Evolutionary conservation across 768 basidiomycete species (phyloP).

Genomic region (Kwoniella heveanensis): DNA sequence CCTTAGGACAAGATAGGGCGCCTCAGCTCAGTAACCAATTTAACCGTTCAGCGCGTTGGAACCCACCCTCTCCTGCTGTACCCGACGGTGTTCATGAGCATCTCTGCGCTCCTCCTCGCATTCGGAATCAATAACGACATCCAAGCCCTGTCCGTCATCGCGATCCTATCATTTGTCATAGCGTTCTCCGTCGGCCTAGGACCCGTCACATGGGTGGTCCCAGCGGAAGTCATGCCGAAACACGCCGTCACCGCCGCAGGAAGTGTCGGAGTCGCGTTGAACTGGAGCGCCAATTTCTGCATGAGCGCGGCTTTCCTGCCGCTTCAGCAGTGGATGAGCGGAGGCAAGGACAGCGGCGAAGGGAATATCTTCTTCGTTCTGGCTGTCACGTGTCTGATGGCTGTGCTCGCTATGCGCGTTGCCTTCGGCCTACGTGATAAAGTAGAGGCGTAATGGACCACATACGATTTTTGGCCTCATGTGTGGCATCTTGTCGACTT

Average conservation of each 20-base stretch:
- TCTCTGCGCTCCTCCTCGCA: slow-evolving; percentile 65
- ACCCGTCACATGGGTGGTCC: slow-evolving; percentile 87
- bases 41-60: slow-evolving; percentile 73
- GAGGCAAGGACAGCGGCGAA: slow-evolving; percentile 27
- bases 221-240: slow-evolving; percentile 80
- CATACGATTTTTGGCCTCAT: too few species aligned
- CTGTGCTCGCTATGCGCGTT: slow-evolving; percentile 14
- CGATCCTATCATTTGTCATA: slow-evolving; percentile 73
- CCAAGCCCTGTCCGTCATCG: slow-evolving; percentile 68
- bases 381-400: slow-evolving; percentile 26
- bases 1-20: too few species aligned
- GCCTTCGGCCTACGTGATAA: slow-evolving; percentile 18
- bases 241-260: slow-evolving; percentile 77
- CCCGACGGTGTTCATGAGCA: slow-evolving; percentile 74
- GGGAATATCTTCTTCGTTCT: slow-evolving; percentile 48
- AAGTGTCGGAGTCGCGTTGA: slow-evolving; percentile 71
- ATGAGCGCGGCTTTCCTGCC: slow-evolving; percentile 46
- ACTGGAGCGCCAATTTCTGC: slow-evolving; percentile 55
- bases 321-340: slow-evolving; percentile 36
- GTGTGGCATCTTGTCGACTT: neutral
- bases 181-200: slow-evolving; percentile 90
- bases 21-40: too few species aligned
- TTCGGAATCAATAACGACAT: slow-evolving; percentile 56
- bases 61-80: slow-evolving; percentile 67
- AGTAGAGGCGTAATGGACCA: slow-evolving; percentile 1